Evolutionary conservation across 116 monocot genomes (phyloP), one percentile per base, ranked within the genome.

Genomic region (Papilionanthe hybrid): DNA sequence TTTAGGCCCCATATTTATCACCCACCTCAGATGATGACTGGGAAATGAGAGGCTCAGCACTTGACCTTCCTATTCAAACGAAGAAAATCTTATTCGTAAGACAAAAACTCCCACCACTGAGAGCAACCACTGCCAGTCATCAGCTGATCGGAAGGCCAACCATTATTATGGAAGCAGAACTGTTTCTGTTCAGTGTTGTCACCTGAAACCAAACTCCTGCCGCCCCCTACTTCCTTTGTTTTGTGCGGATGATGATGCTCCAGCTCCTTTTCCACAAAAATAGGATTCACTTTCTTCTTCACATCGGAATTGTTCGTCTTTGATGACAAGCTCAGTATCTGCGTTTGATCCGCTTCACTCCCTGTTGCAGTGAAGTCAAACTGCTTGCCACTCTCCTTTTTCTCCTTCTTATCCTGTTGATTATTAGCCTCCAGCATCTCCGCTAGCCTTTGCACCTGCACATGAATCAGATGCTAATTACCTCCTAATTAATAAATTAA

Each of bases 101-200:
- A 48, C 82, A 82, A 77, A 82, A 82, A 73, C 23, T 82, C 82
- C 82, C 77, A 82, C 82, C 82, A 82, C 68, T 82, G 82, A 18
- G 77, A 71, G 42, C 44, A 32, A 0, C 77, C 42, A 19, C 69
- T 7, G 49, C 48, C 76, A 19, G 29, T 22, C 23, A 22, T 41
- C 12, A 76, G 19, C 15, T 82, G 82, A 37, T 82, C 82, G 1
- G 49, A 11, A 13, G 82, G 67, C 82, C 82, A 77, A 15, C 55
- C 75, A 7, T 32, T 28, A 17, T 27, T 50, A 9, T 81, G 77
- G 47, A 71, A 77, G 41, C 49, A 76, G 76, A 45, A 53, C 44
- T 75, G 75, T 43, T 68, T 43, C 45, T 76, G 29, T 32, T 71
- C 76, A 0, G 37, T 15, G 3, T 17, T 19, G 28, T 58, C 75